Evolutionary conservation across 2,329 filamentous ascomycete genomes (phyloP).

Genomic region (Pestalotiopsis fici): DNA sequence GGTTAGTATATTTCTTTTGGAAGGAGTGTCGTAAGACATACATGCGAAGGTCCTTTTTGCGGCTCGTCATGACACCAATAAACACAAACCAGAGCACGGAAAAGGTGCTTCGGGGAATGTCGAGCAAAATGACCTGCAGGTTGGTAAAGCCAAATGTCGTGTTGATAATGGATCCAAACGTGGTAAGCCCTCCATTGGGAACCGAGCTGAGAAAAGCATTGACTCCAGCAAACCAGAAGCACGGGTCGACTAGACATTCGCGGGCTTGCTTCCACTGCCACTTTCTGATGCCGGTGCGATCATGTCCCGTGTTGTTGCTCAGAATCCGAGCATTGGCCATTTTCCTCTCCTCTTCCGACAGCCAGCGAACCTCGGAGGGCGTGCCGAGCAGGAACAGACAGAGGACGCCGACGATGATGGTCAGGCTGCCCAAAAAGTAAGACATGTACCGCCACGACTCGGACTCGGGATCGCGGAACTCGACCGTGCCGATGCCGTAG

Average conservation of each 20-base stretch:
- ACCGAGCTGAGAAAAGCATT: conserved; percentile 37
- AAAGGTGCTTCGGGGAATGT: conserved; percentile 32
- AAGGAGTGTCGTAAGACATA: conserved; percentile 13
- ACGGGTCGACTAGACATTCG: conserved; percentile 35
- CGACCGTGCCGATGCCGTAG: conserved; percentile 35
- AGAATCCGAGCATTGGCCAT: conserved; percentile 37
- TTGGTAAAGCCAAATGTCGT: conserved; percentile 37
- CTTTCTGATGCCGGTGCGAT: conserved; percentile 34
- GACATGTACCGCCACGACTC: conserved; percentile 40
- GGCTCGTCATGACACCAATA: conserved; percentile 32
- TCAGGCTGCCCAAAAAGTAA: conserved; percentile 36
- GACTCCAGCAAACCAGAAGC: conserved; percentile 36
- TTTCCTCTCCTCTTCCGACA: conserved; percentile 33
- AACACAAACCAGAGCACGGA: conserved; percentile 36
- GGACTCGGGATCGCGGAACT: conserved; percentile 26
- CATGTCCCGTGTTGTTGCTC: conserved; percentile 36
- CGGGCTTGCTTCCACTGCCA: conserved; percentile 38
- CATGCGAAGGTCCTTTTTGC: conserved; percentile 33
- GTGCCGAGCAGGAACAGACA: conserved; percentile 37
- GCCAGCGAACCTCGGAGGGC: conserved; percentile 37
- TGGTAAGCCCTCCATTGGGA: conserved; percentile 36
- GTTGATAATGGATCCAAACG: conserved; percentile 34
- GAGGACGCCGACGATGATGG: conserved; percentile 30
- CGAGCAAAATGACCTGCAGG: conserved; percentile 35
- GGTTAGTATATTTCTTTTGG: neutral